phyloP scores from a whole-genome alignment of 495 filamentous ascomycete species.

The Penicillium silybi region DNA sequence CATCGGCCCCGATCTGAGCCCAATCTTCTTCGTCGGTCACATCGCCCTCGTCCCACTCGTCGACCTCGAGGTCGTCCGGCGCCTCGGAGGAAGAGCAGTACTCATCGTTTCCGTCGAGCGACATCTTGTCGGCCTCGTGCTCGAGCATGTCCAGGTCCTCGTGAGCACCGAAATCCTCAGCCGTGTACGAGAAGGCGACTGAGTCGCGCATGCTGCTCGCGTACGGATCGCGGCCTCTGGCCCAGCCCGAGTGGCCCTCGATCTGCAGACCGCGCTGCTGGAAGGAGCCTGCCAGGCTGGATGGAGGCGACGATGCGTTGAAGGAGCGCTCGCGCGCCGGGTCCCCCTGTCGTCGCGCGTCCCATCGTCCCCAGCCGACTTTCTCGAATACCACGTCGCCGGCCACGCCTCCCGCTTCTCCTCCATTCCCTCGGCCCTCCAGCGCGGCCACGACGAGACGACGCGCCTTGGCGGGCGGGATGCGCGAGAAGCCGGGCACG shows the following conservation, averaged over 20 bases:
- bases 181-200: slow-evolving; percentile 67
- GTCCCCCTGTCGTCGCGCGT: slow-evolving; percentile 71
- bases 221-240: slow-evolving; percentile 47
- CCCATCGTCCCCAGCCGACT: slow-evolving; percentile 96
- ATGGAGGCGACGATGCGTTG: slow-evolving; percentile 39
- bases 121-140: slow-evolving; percentile 95
- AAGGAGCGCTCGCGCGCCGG: slow-evolving; percentile 39
- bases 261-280: slow-evolving; percentile 63
- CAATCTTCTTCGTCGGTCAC: slow-evolving; percentile 97
- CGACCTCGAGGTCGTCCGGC: slow-evolving; percentile 60
- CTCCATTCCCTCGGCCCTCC: slow-evolving; percentile 65
- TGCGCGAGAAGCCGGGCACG: slow-evolving; percentile 87
- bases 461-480: slow-evolving; percentile 87
- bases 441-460: slow-evolving; percentile 81
- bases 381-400: slow-evolving; percentile 91
- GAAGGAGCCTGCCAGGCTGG: slow-evolving; percentile 50
- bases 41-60: slow-evolving; percentile 69
- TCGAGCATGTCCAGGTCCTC: slow-evolving; percentile 66
- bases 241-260: slow-evolving; percentile 40
- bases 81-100: slow-evolving; percentile 71
- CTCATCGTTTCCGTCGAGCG: slow-evolving; percentile 71
- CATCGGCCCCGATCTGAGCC: slow-evolving; percentile 83
- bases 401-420: slow-evolving; percentile 58
- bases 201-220: slow-evolving; percentile 65
- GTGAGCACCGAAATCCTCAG: slow-evolving; percentile 48